Percentiles rank a stretch among this genome's conserved stretches.
phyloP scores from a whole-genome alignment of 2,329 filamentous ascomycete species.

The Proliferodiscus dingleyae region DNA sequence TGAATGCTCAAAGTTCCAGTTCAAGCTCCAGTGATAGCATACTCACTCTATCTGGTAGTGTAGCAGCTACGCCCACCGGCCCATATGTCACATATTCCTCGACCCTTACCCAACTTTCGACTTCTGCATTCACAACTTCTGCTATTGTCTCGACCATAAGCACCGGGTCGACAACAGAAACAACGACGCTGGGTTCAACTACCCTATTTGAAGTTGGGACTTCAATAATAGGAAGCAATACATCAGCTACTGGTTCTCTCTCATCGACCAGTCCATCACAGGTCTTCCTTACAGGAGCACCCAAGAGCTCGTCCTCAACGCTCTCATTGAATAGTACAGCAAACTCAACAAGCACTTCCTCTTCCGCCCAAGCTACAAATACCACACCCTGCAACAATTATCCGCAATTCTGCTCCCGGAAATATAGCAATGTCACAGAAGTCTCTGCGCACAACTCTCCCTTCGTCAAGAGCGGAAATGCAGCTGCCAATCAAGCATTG shows the following conservation, averaged over 20 bases:
- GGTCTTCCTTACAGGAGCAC: conserved; percentile 17
- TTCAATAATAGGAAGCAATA: conserved; percentile 16
- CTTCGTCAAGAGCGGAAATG: conserved; percentile 54
- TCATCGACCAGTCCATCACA: conserved; percentile 18
- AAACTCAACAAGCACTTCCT: conserved; percentile 17
- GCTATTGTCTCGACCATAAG: conserved; percentile 24
- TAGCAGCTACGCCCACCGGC: conserved; percentile 34
- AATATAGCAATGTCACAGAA: conserved; percentile 73
- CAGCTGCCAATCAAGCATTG: conserved; percentile 51
- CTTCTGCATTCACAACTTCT: conserved; percentile 25
- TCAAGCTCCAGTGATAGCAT: conserved; percentile 16
- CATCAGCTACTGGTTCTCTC: conserved; percentile 21
- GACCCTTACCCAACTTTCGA: conserved; percentile 27
- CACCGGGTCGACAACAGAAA: conserved; percentile 19
- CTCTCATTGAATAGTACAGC: conserved; percentile 28
- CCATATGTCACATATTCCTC: conserved; percentile 34
- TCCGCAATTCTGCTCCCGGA: conserved; percentile 62
- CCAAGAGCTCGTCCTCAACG: conserved; percentile 2
- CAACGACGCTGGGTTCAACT: conserved; percentile 25
- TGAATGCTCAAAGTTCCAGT: conserved; percentile 18
- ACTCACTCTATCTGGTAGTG: conserved; percentile 17
- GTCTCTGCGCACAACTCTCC: conserved; percentile 65
- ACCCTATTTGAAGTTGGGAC: conserved; percentile 24
- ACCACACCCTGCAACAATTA: conserved; percentile 68
- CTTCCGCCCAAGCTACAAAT: conserved; percentile 18